Evolutionary conservation across 257 asterid genomes (phyloP), one percentile per base, ranked within the genome.

Genomic region (Przewalskia tangutica): DNA sequence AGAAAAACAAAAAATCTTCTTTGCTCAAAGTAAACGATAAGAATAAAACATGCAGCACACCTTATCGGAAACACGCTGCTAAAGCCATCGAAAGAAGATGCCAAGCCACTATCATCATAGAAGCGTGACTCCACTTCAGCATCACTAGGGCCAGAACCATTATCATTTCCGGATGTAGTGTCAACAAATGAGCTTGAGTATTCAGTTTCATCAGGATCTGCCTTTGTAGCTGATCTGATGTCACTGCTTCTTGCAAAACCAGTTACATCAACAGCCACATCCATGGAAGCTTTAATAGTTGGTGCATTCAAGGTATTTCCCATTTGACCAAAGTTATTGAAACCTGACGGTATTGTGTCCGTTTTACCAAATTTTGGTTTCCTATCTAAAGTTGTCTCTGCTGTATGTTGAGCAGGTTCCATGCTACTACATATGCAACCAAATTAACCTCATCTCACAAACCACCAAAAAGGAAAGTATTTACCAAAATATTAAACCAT

Each of bases 151-250:
- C 90, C 96, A 62, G 90, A 88, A 78, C 77, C 85, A 81, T 89
- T 88, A 86, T 88, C 97, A 60, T 91, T 87, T 73, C 89, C 91
- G 44, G 97, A 92, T 82, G 83, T 66, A 48, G 95, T 87, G 88
- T 89, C 86, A 27, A 87, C 96, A 81, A 94, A 94, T 86, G 98
- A 94, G 84, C 98, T 94, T 51, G 98, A 91, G 89, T 93, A 86
- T 85, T 94, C 97, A 63, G 98, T 94, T 75, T 91, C 95, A 68
- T 94, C 97, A 0, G 94, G 95, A 85, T 94, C 97, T 59, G 88
- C 94, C 88, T 89, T 91, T 0, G 93, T 87, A 81, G 84, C 89
- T 68, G 89, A 78, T 82, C 70, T 89, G 82, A 83, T 78, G 79
- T 90, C 95, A 51, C 81, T 81, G 81, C 73, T 86, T 81, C 88